Base-by-base conservation (phyloP, 331 rosid genomes). In the Arachis monticola region DNA sequence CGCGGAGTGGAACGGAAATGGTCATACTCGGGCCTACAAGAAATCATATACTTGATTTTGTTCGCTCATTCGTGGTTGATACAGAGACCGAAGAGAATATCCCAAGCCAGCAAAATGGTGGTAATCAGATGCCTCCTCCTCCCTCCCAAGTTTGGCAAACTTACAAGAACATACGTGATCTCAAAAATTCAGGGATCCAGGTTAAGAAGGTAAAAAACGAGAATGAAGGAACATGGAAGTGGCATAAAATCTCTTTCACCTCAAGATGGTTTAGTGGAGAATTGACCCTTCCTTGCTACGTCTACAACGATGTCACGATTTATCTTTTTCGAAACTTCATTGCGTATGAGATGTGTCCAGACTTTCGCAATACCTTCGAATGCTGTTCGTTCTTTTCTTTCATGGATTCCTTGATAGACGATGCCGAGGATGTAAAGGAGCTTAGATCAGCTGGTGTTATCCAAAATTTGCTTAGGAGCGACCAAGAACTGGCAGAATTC, bases 1-100 rank as follows among this genome's bases (percentile, higher is more conserved):
- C 17, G 27, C 69, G 9, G 13, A 0, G 0, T 1, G 38, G 31
- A 50, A 41, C 1, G 22, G 22, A 17, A 7, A 0, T 4, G 1
- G 0, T 52, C 10, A 0, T 2, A 62, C 0, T 5, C 1, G 17
- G 47, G 13, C 14, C 1, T 27, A 32, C 5, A 6, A n/a, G 22
- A 17, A 17, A 17, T 31, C 83, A 79, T 70, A 17, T 83, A 65
- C 81, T 75, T 5, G 70, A 79, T 40, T 62, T 0, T 53, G 1
- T 0, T 1, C 53, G 76, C 6, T 65, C 55, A 53, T 0, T 0
- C 0, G 7, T 0, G 41, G n/a, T 4, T 5, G 58, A 50, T 2
- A 17, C 22, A 17, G 63, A 58, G 9, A 27, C 17, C 27, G 38
- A 12, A 45, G 27, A 7, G 9, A 4, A 11, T 14, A 7, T 45